phyloP scores from a whole-genome alignment of 1,284 basidiomycete genomes.

The Puccinia novopanici region DNA sequence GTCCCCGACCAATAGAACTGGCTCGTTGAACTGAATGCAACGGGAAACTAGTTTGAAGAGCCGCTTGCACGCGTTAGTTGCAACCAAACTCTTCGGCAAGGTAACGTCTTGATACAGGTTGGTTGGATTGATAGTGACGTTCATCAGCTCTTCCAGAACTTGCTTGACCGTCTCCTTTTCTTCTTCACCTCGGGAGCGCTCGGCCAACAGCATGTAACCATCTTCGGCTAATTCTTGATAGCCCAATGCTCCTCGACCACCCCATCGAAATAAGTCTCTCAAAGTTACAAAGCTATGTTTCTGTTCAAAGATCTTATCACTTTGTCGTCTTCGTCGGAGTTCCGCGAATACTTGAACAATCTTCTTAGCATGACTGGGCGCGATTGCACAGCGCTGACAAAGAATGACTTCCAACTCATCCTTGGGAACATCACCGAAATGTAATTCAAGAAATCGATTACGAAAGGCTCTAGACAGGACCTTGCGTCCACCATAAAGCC shows the following conservation, averaged over 20 bases:
- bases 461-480: constrained; percentile 92
- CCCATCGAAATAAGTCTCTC: constrained; percentile 97
- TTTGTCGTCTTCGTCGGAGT: constrained; percentile 86
- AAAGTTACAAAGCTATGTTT: constrained; percentile 96
- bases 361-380: constrained; percentile 84
- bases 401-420: constrained; percentile 89
- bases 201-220: constrained; percentile 96
- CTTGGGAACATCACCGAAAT: constrained; percentile 96
- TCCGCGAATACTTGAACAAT: constrained; percentile 93
- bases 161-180: constrained; percentile 88
- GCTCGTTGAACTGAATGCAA: constrained; percentile 86
- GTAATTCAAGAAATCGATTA: constrained; percentile 97
- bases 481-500: constrained; percentile 95
- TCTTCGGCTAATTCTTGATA: constrained; percentile 93
- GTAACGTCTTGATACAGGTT: constrained; percentile 58
- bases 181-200: constrained; percentile 79
- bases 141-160: constrained; percentile 87
- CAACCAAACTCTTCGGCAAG: constrained; percentile 66
- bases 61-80: constrained; percentile 90
- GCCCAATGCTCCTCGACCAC: constrained; percentile 76
- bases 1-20: constrained; percentile 94
- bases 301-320: constrained; percentile 90
- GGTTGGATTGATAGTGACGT: constrained; percentile 71
- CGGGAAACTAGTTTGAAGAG: constrained; percentile 80
- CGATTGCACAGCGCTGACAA: constrained; percentile 81